Evolutionary conservation across 164 flowering plant genomes (phyloP).

Genomic region (Magnolia sinica): DNA sequence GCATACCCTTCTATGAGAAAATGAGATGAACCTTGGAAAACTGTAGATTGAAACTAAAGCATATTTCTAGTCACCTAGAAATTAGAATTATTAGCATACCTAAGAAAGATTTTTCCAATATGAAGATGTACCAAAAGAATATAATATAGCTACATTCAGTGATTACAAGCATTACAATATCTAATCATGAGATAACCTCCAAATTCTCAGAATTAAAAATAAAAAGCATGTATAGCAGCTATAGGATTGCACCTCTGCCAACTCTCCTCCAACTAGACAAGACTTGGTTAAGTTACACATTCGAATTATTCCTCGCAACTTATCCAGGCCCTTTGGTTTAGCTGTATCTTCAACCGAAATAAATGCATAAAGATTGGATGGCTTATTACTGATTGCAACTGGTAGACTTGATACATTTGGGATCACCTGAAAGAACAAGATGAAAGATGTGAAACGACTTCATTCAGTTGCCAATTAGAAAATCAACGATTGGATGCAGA

Average conservation of each 20-base stretch:
- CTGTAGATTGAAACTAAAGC: background rate
- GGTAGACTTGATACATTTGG: slow-evolving; percentile 41
- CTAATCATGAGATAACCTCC: background rate
- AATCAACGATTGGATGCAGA: background rate
- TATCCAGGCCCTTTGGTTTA: slow-evolving; percentile 18
- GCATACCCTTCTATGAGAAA: too few relatives aligned
- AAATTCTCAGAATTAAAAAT: background rate
- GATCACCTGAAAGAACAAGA: slow-evolving; percentile 60
- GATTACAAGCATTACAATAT: background rate
- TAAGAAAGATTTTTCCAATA: background rate
- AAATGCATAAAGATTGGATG: slow-evolving; percentile 56
- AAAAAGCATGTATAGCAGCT: background rate
- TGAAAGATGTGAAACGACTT: background rate
- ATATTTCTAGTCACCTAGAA: background rate
- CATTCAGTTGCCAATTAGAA: background rate
- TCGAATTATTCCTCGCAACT: slow-evolving; percentile 40
- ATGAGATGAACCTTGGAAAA: too few relatives aligned
- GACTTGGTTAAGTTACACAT: slow-evolving; percentile 68
- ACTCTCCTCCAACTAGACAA: slow-evolving; percentile 40
- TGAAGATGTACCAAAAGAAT: background rate
- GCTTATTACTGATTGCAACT: slow-evolving; percentile 24
- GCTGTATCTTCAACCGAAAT: slow-evolving; percentile 44
- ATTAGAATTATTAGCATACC: too few relatives aligned
- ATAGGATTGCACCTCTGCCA: slow-evolving; percentile 59
- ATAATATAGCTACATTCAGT: background rate